Conservation (phyloP, 345 rosid genomes). For the Citrus mangshanensis region DNA sequence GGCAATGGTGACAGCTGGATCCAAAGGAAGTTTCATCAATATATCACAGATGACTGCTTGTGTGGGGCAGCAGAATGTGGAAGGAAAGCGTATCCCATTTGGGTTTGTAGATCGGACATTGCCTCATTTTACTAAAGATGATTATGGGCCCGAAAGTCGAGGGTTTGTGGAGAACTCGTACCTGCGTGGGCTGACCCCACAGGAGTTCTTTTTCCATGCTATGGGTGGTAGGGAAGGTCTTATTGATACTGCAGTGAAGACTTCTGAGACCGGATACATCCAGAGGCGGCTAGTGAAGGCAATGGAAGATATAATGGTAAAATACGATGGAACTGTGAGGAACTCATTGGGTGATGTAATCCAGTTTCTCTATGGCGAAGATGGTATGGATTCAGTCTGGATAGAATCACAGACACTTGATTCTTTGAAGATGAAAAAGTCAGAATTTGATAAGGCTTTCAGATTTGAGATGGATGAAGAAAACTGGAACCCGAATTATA, state of each 20-base stretch:
- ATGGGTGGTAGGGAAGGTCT: slow-evolving; percentile 99
- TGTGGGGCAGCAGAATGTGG: slow-evolving; percentile 99
- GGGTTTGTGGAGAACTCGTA: slow-evolving; percentile 99
- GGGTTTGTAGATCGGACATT: slow-evolving; percentile 87
- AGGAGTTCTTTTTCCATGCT: slow-evolving; percentile 98
- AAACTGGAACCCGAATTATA: slow-evolving; percentile 82
- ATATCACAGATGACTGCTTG: slow-evolving; percentile 99
- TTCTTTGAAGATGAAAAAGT: slow-evolving; percentile 83
- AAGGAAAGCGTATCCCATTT: slow-evolving; percentile 95
- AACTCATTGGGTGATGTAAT: slow-evolving; percentile 96
- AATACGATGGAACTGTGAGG: slow-evolving; percentile 97
- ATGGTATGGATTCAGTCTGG: slow-evolving; percentile 99
- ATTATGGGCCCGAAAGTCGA: slow-evolving; percentile 97
- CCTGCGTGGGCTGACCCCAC: slow-evolving; percentile 96
- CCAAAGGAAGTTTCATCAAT: slow-evolving; percentile 97
- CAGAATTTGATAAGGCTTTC: slow-evolving; percentile 73
- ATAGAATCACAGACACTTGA: slow-evolving; percentile 92
- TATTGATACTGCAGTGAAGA: slow-evolving; percentile 97
- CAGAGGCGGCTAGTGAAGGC: slow-evolving; percentile 99
- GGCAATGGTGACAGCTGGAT: slow-evolving; percentile 99
- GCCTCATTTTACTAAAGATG: slow-evolving; percentile 97
- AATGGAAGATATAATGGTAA: slow-evolving; percentile 99
- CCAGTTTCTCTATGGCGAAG: slow-evolving; percentile 98
- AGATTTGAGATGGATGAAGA: slow-evolving; percentile 83
- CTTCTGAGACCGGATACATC: slow-evolving; percentile 98